Evolutionary conservation across 225 moss, liverwort and hornwort species (phyloP).

Genomic region (Physcomitrellopsis africana): DNA sequence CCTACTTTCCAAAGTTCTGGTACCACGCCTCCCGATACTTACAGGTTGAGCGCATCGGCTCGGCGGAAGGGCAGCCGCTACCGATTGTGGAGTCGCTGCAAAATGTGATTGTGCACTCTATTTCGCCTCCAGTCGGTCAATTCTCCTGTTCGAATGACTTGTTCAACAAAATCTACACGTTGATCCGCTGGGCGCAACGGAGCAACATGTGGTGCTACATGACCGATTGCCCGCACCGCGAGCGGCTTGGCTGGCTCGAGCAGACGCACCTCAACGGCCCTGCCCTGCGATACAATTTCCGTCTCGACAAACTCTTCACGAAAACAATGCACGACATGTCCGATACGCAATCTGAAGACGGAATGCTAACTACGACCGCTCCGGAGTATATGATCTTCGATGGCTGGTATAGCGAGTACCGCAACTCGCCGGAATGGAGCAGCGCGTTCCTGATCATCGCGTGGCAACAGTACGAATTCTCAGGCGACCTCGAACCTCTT

Average conservation of each 20-base stretch:
- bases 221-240: conserved; percentile 59
- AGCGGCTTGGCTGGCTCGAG: conserved; percentile 59
- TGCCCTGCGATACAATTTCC: conserved; percentile 51
- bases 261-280: conserved; percentile 59
- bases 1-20: conserved; percentile 58
- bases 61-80: conserved; percentile 33
- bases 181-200: conserved; percentile 52
- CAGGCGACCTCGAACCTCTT: conserved; percentile 43
- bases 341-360: conserved; percentile 42
- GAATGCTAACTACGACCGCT: conserved; percentile 51
- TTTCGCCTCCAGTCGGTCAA: conserved; percentile 32
- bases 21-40: conserved; percentile 56
- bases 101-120: conserved; percentile 56
- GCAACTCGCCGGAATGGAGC: conserved; percentile 58
- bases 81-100: conserved; percentile 42
- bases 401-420: conserved; percentile 41
- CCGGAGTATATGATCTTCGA: conserved; percentile 45
- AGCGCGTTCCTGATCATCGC: conserved; percentile 54
- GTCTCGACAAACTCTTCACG: conserved; percentile 42
- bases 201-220: conserved; percentile 56
- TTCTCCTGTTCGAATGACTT: conserved; percentile 46
- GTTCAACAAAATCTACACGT: conserved; percentile 43
- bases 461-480: conserved; percentile 62
- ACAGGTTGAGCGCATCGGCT: conserved; percentile 42
- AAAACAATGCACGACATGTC: conserved; percentile 59